A percentile compares a stretch with the other conserved stretches of the same genome.
These are phyloP conservation scores for Fagus crenata DNA, from an alignment of 306 rosid species.

Conservation along the genomic window DNA sequence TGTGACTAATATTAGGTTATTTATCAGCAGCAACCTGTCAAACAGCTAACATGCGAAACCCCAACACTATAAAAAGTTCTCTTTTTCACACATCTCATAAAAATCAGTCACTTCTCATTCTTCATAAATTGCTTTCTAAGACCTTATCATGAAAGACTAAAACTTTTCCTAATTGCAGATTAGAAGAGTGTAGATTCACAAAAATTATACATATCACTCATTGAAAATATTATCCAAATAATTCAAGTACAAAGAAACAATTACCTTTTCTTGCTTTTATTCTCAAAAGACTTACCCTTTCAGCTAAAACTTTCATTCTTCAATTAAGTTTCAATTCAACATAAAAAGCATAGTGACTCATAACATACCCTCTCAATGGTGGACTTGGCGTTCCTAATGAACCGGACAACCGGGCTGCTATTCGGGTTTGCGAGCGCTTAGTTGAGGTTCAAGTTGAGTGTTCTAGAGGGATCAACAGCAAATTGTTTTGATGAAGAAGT, in stretches of 20 bases:
- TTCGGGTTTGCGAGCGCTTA: slow-evolving; percentile 49
- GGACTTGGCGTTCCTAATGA: slow-evolving; percentile 67
- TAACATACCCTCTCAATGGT: slow-evolving; percentile 73
- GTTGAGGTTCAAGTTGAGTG: slow-evolving; percentile 40
- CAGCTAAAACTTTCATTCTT: not conserved
- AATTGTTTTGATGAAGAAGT: slow-evolving; percentile 44
- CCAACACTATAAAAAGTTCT: not conserved
- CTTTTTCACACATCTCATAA: not conserved
- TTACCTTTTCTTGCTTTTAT: no score
- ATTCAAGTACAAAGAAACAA: no score
- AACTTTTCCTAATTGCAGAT: no score
- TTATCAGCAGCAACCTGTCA: not conserved
- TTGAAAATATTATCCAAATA: no score
- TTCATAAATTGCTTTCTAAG: not conserved
- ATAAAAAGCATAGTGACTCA: not conserved
- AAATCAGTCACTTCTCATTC: not conserved
- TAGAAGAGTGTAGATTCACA: no score
- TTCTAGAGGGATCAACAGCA: slow-evolving; percentile 36
- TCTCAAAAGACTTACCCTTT: no score
- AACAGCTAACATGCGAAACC: not conserved
- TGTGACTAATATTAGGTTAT: no score
- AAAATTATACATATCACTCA: no score
- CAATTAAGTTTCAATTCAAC: not conserved
- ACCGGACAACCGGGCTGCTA: slow-evolving; percentile 42
- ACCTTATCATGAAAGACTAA: not conserved